phyloP scores from a whole-genome alignment of 2,329 filamentous ascomycete species.

The Akanthomyces uredinophilus region DNA sequence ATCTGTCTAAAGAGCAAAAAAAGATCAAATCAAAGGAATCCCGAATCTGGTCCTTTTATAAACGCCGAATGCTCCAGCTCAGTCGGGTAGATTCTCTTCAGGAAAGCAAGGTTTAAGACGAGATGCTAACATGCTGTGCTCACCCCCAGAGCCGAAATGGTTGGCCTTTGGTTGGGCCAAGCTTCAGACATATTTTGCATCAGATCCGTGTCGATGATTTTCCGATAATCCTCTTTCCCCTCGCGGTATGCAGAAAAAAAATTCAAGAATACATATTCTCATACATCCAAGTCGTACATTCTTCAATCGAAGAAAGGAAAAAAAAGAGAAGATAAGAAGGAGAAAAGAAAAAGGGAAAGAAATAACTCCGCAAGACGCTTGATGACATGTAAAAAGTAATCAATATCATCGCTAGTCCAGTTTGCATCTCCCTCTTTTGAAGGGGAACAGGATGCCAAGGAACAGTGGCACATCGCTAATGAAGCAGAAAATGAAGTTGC shows the following conservation, averaged over 20 bases:
- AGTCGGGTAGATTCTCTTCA: background rate
- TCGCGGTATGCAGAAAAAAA: constrained; percentile 10
- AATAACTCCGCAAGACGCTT: constrained; percentile 7
- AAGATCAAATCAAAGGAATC: background rate
- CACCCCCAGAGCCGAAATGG: no score
- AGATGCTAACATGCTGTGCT: no score
- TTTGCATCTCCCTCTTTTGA: background rate
- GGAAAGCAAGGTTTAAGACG: background rate
- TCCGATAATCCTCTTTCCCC: background rate
- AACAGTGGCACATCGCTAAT: constrained; percentile 5
- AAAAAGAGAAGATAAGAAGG: background rate
- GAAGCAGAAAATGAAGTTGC: background rate
- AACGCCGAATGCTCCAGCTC: constrained; percentile 7
- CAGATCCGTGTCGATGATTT: background rate
- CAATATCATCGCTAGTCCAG: constrained; percentile 7
- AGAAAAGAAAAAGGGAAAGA: background rate
- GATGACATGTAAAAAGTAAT: constrained; percentile 2
- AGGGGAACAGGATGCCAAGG: background rate
- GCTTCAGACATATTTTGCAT: background rate
- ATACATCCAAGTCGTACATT: constrained; percentile 16
- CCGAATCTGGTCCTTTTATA: background rate
- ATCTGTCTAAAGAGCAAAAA: constrained; percentile 17
- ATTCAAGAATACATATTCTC: constrained; percentile 11
- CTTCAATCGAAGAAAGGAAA: constrained; percentile 16
- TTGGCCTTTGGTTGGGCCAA: background rate